Base-by-base conservation (phyloP, 371 early-diverging fungal genomes). In the Apophysomyces ossiformis region DNA sequence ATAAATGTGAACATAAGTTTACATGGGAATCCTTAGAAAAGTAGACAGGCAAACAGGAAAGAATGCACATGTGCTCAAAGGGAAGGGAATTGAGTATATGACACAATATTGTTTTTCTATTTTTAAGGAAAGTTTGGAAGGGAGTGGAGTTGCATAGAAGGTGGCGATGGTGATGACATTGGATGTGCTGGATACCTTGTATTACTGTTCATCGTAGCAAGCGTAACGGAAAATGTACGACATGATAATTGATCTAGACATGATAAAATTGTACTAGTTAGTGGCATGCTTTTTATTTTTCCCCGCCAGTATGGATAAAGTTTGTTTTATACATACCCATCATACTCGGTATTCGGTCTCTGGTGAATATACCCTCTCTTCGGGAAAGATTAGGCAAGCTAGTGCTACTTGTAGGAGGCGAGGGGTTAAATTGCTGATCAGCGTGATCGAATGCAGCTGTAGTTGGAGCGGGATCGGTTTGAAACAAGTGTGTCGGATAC, bases 241-340 rank as follows among this genome's bases (percentile, higher is more conserved):
- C 66, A 65, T 50, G 66, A 65, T 39, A 65, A 58, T 65, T 65
- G 66, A 60, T 65, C 66, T 65, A 59, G 7, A n/a, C n/a, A 11
- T 15, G 36, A 2, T 1, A 7, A 32, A 61, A 26, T 26, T 26
- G 32, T 26, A 26, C 32, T 26, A 3, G 1, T 26, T 26, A 26
- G 32, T 26, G 32, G 32, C 32, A 50, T 16, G 21, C 0, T n/a
- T 47, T 47, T 47, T 15, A 3, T 36, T 46, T 9, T 37, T 36
- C 16, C 16, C 36, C 50, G 15, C 18, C 4, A 12, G 39, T 7
- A n/a, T 38, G 57, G 16, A 35, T 5, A 58, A 21, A 58, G 4
- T 12, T 21, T 43, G n/a, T 11, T 13, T 37, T 26, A 18, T 35
- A 38, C 58, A 57, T 63, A 68, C 68, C 68, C 63, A 68, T 63